These are phyloP conservation scores for Cryptococcus sp. DNA, from an alignment of 1,284 basidiomycete species.

Conservation along the genomic window DNA sequence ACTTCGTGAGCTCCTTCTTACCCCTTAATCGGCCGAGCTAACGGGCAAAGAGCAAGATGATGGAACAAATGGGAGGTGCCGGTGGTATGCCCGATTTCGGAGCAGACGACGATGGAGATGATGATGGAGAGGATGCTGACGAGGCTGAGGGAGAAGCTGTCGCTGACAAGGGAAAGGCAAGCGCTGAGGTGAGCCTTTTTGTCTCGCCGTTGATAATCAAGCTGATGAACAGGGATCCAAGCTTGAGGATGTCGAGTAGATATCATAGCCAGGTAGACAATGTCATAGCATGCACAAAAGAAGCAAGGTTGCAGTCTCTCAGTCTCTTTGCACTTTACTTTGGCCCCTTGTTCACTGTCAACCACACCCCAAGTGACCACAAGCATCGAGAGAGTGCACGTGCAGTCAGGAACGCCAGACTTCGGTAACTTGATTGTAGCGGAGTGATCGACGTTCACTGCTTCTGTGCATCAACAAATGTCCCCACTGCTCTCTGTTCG, in stretches of 20 bases:
- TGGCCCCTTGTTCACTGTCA: neutral
- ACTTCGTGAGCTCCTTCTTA: constrained; percentile 7
- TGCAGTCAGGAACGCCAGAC: no score
- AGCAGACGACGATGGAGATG: constrained; percentile 40
- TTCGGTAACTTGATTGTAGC: no score
- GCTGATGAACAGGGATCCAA: constrained; percentile 1
- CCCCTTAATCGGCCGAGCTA: neutral
- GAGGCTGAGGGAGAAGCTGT: constrained; percentile 18
- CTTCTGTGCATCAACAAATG: neutral
- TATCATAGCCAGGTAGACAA: neutral
- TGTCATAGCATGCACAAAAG: neutral
- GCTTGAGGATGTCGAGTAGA: constrained; percentile 37
- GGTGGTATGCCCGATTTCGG: constrained; percentile 37
- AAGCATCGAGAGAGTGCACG: no score
- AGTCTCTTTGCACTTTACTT: neutral
- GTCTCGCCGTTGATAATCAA: neutral
- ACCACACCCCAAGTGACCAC: no score
- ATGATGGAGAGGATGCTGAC: constrained; percentile 51
- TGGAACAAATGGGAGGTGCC: constrained; percentile 46
- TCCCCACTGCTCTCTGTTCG: constrained; percentile 16
- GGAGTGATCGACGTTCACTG: no score
- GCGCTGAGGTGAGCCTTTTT: constrained; percentile 11
- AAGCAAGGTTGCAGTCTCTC: no score
- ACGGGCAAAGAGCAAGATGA: constrained; percentile 35
- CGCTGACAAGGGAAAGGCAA: constrained; percentile 3